Conservation (phyloP, 805 yeast genomes). For the Wickerhamiella vanderwaltii region DNA sequence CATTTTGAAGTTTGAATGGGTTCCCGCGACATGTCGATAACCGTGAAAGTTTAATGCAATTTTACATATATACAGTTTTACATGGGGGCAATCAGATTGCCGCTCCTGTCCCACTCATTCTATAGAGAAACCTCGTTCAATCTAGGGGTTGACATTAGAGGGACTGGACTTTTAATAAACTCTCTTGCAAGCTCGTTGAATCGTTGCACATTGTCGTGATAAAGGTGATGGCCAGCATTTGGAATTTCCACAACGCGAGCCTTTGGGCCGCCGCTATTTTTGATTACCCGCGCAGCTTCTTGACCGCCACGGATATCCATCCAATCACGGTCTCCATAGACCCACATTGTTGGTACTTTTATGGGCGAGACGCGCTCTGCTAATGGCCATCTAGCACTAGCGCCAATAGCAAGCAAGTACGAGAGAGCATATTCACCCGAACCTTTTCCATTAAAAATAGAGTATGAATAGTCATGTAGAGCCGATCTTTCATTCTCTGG, state of each 20-base stretch:
- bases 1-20: too few species aligned
- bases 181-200: constrained; percentile 40
- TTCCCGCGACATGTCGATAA: too few species aligned
- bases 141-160: too few species aligned
- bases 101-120: too few species aligned
- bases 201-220: constrained; percentile 45
- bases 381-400: constrained; percentile 70
- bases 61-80: too few species aligned
- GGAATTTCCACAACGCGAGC: constrained; percentile 30
- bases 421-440: constrained; percentile 89
- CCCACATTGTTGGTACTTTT: constrained; percentile 57
- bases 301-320: constrained; percentile 37
- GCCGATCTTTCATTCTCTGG: constrained; percentile 34
- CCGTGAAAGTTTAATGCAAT: too few species aligned
- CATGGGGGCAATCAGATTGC: too few species aligned
- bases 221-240: constrained; percentile 63
- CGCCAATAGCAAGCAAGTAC: constrained; percentile 80
- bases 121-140: too few species aligned
- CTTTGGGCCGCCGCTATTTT: constrained; percentile 17
- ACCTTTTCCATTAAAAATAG: constrained; percentile 74
- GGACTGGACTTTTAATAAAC: too few species aligned
- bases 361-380: constrained; percentile 37
- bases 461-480: constrained; percentile 69
- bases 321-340: constrained; percentile 75
- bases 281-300: constrained; percentile 26